Conservation (phyloP, 208 protist genomes). For the Endotrypanum monterogeii region DNA sequence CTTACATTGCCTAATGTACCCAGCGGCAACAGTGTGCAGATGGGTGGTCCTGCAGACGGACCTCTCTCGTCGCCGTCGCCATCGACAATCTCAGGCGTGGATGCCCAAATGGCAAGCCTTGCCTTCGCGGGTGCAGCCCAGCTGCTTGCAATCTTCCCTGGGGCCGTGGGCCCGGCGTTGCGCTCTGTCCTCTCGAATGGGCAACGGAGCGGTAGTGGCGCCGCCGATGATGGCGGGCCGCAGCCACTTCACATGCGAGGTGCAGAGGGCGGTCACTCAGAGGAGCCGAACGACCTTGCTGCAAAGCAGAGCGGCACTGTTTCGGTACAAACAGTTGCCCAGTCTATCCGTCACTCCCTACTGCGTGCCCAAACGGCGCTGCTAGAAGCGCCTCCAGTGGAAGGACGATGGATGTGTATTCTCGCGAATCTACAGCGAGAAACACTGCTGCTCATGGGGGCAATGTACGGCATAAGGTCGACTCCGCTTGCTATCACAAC, state of each 20-base stretch:
- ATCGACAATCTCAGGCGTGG: slow-evolving; percentile 7
- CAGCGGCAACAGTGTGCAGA: not conserved
- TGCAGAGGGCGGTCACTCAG: slow-evolving; percentile 2
- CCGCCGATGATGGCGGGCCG: not conserved
- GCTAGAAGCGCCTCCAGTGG: slow-evolving; percentile 45
- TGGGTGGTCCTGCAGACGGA: not conserved
- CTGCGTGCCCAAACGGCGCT: slow-evolving; percentile 56
- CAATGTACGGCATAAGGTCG: slow-evolving; percentile 68
- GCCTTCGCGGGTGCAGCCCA: slow-evolving; percentile 62
- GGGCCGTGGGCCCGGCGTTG: slow-evolving; percentile 55
- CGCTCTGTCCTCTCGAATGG: slow-evolving; percentile 40
- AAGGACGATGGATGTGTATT: slow-evolving; percentile 36
- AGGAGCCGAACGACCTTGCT: not conserved
- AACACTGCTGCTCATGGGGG: slow-evolving; percentile 55
- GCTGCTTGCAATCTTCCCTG: slow-evolving; percentile 69
- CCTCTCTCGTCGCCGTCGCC: not conserved
- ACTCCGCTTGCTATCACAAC: slow-evolving; percentile 31
- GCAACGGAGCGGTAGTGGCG: not conserved
- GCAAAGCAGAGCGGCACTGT: slow-evolving; percentile 18
- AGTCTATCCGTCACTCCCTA: slow-evolving; percentile 61
- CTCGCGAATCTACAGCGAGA: slow-evolving; percentile 48
- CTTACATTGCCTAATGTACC: slow-evolving; percentile 26
- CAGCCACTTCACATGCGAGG: not conserved
- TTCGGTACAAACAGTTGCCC: slow-evolving; percentile 52
- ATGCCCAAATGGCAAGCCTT: slow-evolving; percentile 47